Percentiles rank a stretch among this genome's conserved stretches.
Evolutionary conservation across 2,329 filamentous ascomycete genomes (phyloP).

Genomic region (Ophiognomonia clavigignenti-juglandacearum): DNA sequence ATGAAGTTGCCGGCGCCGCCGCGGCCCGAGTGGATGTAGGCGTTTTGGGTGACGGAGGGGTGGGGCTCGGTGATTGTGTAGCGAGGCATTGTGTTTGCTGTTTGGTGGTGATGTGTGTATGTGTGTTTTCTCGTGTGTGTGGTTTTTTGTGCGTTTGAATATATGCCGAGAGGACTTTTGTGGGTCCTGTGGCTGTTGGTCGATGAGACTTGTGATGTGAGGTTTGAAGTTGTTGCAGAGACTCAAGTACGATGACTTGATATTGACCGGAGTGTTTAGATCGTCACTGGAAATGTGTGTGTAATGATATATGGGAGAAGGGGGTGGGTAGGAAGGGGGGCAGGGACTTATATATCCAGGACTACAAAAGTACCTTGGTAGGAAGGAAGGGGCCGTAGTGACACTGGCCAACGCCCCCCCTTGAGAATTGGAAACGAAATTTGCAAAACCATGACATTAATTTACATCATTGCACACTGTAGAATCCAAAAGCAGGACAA

Average conservation of each 20-base stretch:
- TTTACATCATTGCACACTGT: not conserved
- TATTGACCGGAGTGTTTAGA: no score
- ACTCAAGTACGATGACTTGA: not conserved
- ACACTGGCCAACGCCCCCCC: not conserved
- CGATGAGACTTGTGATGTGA: no score
- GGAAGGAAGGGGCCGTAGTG: not conserved
- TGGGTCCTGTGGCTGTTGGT: no score
- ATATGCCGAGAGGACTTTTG: no score
- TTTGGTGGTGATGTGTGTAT: slow-evolving; percentile 14
- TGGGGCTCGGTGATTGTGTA: slow-evolving; percentile 45
- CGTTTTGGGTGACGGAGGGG: slow-evolving; percentile 40
- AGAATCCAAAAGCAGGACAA: not conserved
- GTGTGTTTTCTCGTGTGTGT: not conserved
- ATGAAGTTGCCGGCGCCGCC: slow-evolving; percentile 54
- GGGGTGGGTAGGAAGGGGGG: slow-evolving; percentile 1
- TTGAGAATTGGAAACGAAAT: slow-evolving; percentile 4
- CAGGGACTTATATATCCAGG: not conserved
- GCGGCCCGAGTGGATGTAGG: slow-evolving; percentile 48
- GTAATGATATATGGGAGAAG: not conserved
- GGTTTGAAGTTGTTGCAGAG: no score
- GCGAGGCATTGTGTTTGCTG: slow-evolving; percentile 28
- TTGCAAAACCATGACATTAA: no score
- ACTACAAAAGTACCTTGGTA: not conserved
- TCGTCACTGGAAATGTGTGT: not conserved
- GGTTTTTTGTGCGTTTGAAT: no score